These are phyloP conservation scores for Trametes cinnabarina DNA, from an alignment of 768 basidiomycete species.

Conservation along the genomic window DNA sequence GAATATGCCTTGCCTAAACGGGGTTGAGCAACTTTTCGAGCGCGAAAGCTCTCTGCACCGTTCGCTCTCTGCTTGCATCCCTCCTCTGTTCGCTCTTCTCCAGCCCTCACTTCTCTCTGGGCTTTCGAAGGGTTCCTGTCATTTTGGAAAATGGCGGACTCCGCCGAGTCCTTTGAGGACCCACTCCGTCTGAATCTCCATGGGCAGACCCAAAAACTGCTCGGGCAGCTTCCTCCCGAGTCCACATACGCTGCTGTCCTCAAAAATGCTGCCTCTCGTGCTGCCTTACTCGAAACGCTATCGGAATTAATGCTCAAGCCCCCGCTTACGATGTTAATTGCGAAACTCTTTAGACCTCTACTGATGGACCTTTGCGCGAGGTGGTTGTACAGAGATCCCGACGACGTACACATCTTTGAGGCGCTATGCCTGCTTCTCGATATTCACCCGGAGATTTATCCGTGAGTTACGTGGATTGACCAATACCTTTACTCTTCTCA, in stretches of 20 bases:
- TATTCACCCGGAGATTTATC: constrained; percentile 68
- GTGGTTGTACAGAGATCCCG: constrained; percentile 64
- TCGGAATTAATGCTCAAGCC: constrained; percentile 61
- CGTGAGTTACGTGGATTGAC: constrained; percentile 43
- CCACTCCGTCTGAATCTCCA: constrained; percentile 59
- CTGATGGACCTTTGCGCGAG: constrained; percentile 76
- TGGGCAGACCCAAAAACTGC: constrained; percentile 49
- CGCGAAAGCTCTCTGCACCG: no score
- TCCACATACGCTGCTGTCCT: constrained; percentile 42
- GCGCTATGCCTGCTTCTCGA: constrained; percentile 66
- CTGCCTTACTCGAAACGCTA: constrained; percentile 49
- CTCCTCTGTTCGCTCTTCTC: neutral
- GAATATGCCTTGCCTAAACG: no score
- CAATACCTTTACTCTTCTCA: constrained; percentile 10
- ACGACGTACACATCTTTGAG: constrained; percentile 49
- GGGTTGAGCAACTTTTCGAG: no score
- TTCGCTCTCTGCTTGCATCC: neutral
- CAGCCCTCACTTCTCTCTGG: neutral
- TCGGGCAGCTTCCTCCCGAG: constrained; percentile 42
- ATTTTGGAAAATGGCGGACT: neutral
- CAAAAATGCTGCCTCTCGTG: constrained; percentile 37
- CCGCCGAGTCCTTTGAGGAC: constrained; percentile 31
- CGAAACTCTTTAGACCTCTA: constrained; percentile 71
- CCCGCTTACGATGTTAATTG: constrained; percentile 60
- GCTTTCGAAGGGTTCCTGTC: no score